Conservation (phyloP, 2,329 filamentous ascomycete species). For the Stachybotrys chartarum region DNA sequence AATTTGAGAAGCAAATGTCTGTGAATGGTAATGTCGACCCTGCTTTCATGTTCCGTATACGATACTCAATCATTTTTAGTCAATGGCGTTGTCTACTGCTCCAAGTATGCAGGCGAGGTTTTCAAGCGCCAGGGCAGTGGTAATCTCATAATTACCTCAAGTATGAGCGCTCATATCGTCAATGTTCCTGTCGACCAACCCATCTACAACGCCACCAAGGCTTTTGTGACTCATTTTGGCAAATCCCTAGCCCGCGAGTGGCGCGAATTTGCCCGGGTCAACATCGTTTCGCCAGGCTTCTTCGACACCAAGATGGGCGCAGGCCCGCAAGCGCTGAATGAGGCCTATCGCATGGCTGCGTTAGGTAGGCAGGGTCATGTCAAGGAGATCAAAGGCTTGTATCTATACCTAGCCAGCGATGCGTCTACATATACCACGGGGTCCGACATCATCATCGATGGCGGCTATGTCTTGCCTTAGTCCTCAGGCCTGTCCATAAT, state of each 20-base stretch:
- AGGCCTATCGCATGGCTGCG: conserved; percentile 41
- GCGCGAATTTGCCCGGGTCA: conserved; percentile 48
- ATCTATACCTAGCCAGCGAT: conserved; percentile 45
- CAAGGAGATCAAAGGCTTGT: conserved; percentile 57
- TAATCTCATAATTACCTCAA: conserved; percentile 43
- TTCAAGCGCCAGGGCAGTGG: conserved; percentile 35
- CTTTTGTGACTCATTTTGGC: conserved; percentile 45
- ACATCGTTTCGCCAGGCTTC: conserved; percentile 39
- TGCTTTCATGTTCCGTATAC: neutral
- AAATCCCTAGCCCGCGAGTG: conserved; percentile 48
- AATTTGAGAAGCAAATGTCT: conserved; percentile 42
- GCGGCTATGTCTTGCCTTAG: conserved; percentile 22
- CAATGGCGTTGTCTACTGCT: conserved; percentile 37
- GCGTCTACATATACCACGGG: conserved; percentile 44
- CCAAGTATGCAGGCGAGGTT: conserved; percentile 34
- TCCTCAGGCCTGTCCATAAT: no score
- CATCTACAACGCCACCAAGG: conserved; percentile 49
- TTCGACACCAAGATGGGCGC: conserved; percentile 50
- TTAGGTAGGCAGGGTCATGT: conserved; percentile 53
- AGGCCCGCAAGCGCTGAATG: conserved; percentile 31
- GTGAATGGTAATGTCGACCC: conserved; percentile 39
- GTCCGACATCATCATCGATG: conserved; percentile 39
- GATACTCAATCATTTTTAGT: conserved; percentile 11
- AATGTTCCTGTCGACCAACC: conserved; percentile 45
- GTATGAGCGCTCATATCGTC: conserved; percentile 40